Conservation (phyloP, 371 early-diverging fungal species). For the Mycotypha africana region DNA sequence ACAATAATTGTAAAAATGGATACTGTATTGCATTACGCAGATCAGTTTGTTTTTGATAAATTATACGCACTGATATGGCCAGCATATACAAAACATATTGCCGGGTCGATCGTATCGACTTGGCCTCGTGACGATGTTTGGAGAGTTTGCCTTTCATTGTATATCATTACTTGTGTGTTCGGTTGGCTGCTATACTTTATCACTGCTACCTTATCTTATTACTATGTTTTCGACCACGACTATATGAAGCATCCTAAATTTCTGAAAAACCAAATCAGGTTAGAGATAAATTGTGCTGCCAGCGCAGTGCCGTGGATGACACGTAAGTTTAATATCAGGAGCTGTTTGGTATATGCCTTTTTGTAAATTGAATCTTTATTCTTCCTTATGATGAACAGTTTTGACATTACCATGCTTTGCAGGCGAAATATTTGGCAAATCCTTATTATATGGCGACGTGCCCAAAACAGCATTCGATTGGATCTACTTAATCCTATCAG, state of each 20-base stretch:
- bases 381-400: conserved; percentile 18
- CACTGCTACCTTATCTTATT: conserved; percentile 73
- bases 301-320: conserved; percentile 77
- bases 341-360: neutral
- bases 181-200: conserved; percentile 76
- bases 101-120: conserved; percentile 18
- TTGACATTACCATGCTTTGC: conserved; percentile 88
- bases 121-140: conserved; percentile 57
- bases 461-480: conserved; percentile 37
- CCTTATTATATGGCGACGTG: conserved; percentile 59
- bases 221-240: conserved; percentile 80
- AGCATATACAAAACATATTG: conserved; percentile 23
- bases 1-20: too few relatives aligned
- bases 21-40: conserved; percentile 57
- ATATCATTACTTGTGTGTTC: conserved; percentile 63
- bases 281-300: conserved; percentile 79
- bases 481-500: conserved; percentile 59
- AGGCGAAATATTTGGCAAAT: conserved; percentile 86
- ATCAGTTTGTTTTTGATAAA: conserved; percentile 54
- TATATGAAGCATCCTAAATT: conserved; percentile 90
- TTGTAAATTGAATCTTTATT: neutral
- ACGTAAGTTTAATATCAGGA: conserved; percentile 14
- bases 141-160: conserved; percentile 69
- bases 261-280: conserved; percentile 79
- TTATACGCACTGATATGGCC: conserved; percentile 39